phyloP scores from a whole-genome alignment of 148 eudicot species.

The Camellia lanceoleosa region DNA sequence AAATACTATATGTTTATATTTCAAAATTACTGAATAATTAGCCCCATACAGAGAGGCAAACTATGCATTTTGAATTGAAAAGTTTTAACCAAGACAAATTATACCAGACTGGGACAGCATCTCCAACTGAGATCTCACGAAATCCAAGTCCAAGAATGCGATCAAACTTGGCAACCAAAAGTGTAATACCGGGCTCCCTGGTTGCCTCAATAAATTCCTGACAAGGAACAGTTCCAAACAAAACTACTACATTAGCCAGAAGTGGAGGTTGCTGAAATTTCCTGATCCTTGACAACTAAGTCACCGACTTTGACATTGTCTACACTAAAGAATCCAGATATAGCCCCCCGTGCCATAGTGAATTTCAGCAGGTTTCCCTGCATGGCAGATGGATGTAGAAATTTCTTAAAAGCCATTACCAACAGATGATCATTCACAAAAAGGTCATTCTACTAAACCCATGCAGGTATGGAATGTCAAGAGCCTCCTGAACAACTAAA shows the following conservation, averaged over 20 bases:
- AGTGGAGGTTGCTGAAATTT: conserved; percentile 7
- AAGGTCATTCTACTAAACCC: not conserved
- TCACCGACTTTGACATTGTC: conserved; percentile 66
- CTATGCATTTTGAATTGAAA: not conserved
- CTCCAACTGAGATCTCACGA: conserved; percentile 80
- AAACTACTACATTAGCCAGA: no score
- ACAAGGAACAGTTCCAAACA: not conserved
- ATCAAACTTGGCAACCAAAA: conserved; percentile 86
- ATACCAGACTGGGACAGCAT: conserved; percentile 87
- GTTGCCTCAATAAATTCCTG: conserved; percentile 96
- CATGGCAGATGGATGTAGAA: conserved; percentile 1
- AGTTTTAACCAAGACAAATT: not conserved
- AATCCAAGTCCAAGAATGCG: conserved; percentile 95
- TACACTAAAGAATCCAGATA: conserved; percentile 75
- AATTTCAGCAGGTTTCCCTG: conserved; percentile 68
- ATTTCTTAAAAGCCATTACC: not conserved
- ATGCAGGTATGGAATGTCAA: not conserved
- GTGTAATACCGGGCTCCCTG: conserved; percentile 74
- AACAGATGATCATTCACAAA: not conserved
- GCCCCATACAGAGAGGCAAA: no score
- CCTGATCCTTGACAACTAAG: conserved; percentile 65
- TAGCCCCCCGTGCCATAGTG: conserved; percentile 73
- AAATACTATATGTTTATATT: no score
- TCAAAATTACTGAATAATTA: no score
- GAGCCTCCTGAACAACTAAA: not conserved